Conservation (phyloP, 1,284 basidiomycete genomes). For the Cutaneotrichosporon sp. region DNA sequence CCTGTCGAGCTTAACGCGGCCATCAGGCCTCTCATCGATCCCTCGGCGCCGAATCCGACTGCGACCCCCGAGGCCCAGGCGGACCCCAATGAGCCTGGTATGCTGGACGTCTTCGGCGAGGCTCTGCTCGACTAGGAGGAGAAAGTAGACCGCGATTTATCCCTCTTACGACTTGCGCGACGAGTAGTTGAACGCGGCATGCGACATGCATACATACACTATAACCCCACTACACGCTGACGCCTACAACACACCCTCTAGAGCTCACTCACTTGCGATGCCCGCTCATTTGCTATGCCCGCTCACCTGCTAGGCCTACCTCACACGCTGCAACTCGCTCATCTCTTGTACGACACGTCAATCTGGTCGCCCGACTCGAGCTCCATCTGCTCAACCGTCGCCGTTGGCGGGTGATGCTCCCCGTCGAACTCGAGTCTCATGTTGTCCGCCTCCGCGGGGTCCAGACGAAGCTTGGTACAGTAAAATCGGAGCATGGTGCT, state of each 20-base stretch:
- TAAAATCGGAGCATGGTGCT: slow-evolving; percentile 18
- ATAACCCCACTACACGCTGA: background rate
- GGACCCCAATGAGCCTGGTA: slow-evolving; percentile 23
- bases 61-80: slow-evolving; percentile 14
- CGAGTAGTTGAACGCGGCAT: no score
- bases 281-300: no score
- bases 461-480: slow-evolving; percentile 15
- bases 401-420: slow-evolving; percentile 17
- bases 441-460: slow-evolving; percentile 8
- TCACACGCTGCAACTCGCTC: background rate
- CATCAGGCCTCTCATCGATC: slow-evolving; percentile 46
- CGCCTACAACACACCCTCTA: background rate
- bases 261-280: background rate
- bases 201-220: background rate
- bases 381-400: slow-evolving; percentile 25
- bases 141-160: background rate
- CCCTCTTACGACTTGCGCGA: no score
- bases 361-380: slow-evolving; percentile 31
- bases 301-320: no score
- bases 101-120: slow-evolving; percentile 43
- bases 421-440: slow-evolving; percentile 27
- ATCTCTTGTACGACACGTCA: slow-evolving; percentile 10
- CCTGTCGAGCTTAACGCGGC: slow-evolving; percentile 43
- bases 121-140: slow-evolving; percentile 41
- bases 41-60: slow-evolving; percentile 41